Conservation (phyloP, 1,284 basidiomycete genomes). For the Malassezia sp. region DNA sequence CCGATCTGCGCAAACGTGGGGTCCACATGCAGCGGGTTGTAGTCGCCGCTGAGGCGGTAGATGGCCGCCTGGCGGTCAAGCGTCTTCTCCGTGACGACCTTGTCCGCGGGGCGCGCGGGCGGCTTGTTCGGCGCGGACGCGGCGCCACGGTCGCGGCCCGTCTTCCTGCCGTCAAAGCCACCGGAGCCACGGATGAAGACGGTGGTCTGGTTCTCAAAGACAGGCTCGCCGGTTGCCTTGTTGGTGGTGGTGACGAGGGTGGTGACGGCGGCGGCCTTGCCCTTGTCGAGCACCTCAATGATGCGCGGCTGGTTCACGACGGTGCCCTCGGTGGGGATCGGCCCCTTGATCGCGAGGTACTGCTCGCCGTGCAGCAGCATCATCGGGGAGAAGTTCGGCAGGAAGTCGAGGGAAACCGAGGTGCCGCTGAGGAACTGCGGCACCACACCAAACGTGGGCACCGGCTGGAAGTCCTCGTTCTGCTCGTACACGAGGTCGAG, state of each 20-base stretch:
- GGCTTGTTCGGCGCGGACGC: slow-evolving; percentile 73
- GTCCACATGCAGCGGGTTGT: slow-evolving; percentile 84
- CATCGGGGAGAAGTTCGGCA: slow-evolving; percentile 87
- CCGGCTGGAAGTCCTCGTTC: slow-evolving; percentile 68
- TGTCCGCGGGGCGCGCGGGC: slow-evolving; percentile 51
- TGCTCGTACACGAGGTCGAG: slow-evolving; percentile 84
- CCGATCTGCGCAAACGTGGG: slow-evolving; percentile 87
- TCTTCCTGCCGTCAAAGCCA: slow-evolving; percentile 84
- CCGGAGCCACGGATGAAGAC: slow-evolving; percentile 86
- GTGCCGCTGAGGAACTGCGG: slow-evolving; percentile 60
- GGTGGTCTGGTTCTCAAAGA: slow-evolving; percentile 88
- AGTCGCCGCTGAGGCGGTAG: slow-evolving; percentile 51
- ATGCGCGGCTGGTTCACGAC: slow-evolving; percentile 62
- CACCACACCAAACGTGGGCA: slow-evolving; percentile 91
- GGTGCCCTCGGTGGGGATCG: slow-evolving; percentile 76
- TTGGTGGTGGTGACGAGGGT: slow-evolving; percentile 25
- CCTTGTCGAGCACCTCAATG: slow-evolving; percentile 51
- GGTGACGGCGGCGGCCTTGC: slow-evolving; percentile 36
- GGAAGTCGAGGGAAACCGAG: slow-evolving; percentile 58
- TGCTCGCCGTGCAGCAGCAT: slow-evolving; percentile 98
- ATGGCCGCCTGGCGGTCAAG: slow-evolving; percentile 57
- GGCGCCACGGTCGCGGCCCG: slow-evolving; percentile 73
- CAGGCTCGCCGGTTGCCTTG: slow-evolving; percentile 58
- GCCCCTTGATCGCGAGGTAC: slow-evolving; percentile 74
- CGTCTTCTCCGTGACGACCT: slow-evolving; percentile 40